Evolutionary conservation across 768 basidiomycete species (phyloP), one percentile per base, ranked within the genome.

Genomic region (Suillus luteus): DNA sequence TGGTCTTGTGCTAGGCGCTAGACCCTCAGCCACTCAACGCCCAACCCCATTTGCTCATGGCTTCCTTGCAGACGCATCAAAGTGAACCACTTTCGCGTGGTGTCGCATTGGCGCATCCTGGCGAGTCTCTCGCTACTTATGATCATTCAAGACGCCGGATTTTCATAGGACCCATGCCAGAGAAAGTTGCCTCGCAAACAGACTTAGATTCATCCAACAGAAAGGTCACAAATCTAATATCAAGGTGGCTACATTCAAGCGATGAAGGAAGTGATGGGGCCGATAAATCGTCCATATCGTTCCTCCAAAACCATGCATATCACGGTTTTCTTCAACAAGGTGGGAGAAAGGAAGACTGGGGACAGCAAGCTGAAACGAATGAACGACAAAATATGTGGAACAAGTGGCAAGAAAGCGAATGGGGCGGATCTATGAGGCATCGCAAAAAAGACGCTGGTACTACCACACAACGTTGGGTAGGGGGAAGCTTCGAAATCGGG

Each of bases 151-250:
- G 77, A 64, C 79, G 80, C 61, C 83, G 92, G 37, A 73, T 88
- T 60, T 93, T 93, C 75, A 79, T 94, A 51, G 92, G 92, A 0
- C 89, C 92, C 4, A 82, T 93, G 79, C 91, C 91, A 14, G 86
- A 88, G 70, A 84, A 81, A 62, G 79, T 86, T 62, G 75, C 85
- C 60, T 76, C 3, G 3, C 31, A 73, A 59, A 74, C 77, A 52
- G 80, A 85, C 66, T 72, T 71, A n/a, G 70, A 46, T 62, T 69
- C n/a, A 52, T 62, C 46, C 19, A 48, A 55, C 62, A 72, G 65
- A 59, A 69, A 58, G 59, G 75, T 76, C 67, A 76, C 68, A 69
- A 60, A 71, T 62, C 70, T 65, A 63, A 63, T 65, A 68, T 68
- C 64, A 59, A 67, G 73, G 59, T 63, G 68, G 38, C 63, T 77